Conservation (phyloP, 2,329 filamentous ascomycete species). For the Dactylellina drechsleri region DNA sequence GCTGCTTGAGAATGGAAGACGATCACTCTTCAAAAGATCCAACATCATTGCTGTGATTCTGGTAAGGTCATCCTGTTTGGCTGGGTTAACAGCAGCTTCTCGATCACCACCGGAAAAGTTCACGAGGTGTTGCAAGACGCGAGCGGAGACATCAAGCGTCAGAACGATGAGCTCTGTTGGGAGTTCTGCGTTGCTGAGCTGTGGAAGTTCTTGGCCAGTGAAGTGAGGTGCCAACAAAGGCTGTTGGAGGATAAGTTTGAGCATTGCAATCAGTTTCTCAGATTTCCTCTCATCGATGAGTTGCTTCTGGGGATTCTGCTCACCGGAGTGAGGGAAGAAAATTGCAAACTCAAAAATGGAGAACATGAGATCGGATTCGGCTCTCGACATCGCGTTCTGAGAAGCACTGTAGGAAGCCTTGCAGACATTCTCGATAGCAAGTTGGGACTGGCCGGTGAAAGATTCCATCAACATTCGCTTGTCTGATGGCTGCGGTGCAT, state of each 20-base stretch:
- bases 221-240: constrained; percentile 48
- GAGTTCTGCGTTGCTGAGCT: constrained; percentile 45
- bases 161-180: constrained; percentile 53
- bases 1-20: constrained; percentile 49
- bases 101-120: constrained; percentile 45
- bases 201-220: constrained; percentile 50
- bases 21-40: constrained; percentile 49
- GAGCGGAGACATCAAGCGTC: constrained; percentile 51
- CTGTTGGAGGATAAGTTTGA: constrained; percentile 50
- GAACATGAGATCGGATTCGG: constrained; percentile 53
- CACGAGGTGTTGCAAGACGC: constrained; percentile 45
- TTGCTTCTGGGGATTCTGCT: constrained; percentile 46
- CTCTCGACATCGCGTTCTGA: constrained; percentile 52
- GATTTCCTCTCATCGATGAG: constrained; percentile 47
- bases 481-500: constrained; percentile 47
- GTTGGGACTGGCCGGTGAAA: constrained; percentile 46
- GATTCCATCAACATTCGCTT: constrained; percentile 55
- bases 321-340: constrained; percentile 54
- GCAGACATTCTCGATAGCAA: constrained; percentile 52
- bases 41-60: constrained; percentile 53
- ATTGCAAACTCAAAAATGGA: constrained; percentile 53
- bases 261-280: constrained; percentile 42
- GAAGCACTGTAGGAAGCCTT: constrained; percentile 54
- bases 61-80: constrained; percentile 45
- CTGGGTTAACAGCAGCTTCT: constrained; percentile 32